Evolutionary conservation across 768 basidiomycete genomes (phyloP), one percentile per base, ranked within the genome.

Genomic region (Hydnomerulius pinastri): DNA sequence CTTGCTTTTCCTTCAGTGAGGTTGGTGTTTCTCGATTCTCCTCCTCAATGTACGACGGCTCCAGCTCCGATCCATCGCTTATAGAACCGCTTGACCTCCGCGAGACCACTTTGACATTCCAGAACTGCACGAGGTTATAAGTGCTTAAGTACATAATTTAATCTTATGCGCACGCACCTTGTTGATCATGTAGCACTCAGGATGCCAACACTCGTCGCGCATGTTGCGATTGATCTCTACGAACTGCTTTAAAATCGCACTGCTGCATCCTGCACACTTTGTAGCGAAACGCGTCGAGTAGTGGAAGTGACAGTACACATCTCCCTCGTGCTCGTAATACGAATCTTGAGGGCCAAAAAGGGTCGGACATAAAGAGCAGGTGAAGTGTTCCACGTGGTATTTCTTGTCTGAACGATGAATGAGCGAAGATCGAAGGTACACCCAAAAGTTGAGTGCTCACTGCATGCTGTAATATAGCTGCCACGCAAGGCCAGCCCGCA

Each of bases 101-200:
- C 29, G 87, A 82, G 51, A 83, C 85, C 4, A 92, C 85, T 70
- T 98, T 97, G 67, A 98, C 95, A 67, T 98, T 99, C 97, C 97
- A 98, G 72, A 98, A 98, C 93, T 97, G 66, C 23, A 50, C 7
- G 38, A 28, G 27, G 50, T 15, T 17, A 56, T 67, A 24, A 64
- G 40, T 33, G 44, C 40, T 12, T 8, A 24, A 51, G 40, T 25
- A 27, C 25, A 33, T 23, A 17, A 51, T 25, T n/a, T 18, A 41
- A 49, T 44, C 15, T 37, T 24, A 35, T 6, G 36, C 9, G 25
- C 1, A 55, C 80, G 49, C 55, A 96, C 95, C 80, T 98, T 98
- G 73, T 98, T 96, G 59, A 99, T 98, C 96, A 98, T 98, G 71
- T 98, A 98, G 69, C 97, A 99, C 70, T 99, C 97, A 47, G 97